Percentiles rank a stretch among this genome's conserved stretches.
Conservation (phyloP, 2,329 filamentous ascomycete species). For the Aspergillus fumigatus region DNA sequence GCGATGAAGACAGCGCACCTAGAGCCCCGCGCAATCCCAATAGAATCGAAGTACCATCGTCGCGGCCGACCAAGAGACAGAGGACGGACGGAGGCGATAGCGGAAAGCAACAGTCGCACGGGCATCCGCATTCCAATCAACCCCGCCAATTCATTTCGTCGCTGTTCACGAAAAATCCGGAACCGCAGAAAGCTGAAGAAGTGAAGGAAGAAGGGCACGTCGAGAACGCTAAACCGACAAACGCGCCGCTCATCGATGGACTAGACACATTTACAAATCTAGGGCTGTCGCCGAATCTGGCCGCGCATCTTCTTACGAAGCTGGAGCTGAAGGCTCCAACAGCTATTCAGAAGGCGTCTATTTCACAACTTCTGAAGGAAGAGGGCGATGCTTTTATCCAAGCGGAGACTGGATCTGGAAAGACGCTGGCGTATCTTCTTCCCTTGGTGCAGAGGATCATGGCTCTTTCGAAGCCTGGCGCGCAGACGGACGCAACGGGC, state of each 20-base stretch:
- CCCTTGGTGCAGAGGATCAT: constrained; percentile 88
- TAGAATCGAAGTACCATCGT: neutral
- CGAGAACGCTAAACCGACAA: constrained; percentile 65
- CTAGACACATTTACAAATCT: constrained; percentile 81
- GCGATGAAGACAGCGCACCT: constrained; percentile 8
- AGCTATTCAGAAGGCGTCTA: constrained; percentile 86
- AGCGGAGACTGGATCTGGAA: constrained; percentile 94
- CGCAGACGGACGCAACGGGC: constrained; percentile 24
- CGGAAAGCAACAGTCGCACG: constrained; percentile 11
- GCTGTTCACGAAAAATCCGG: constrained; percentile 85
- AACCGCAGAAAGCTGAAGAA: constrained; percentile 55
- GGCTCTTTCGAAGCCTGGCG: constrained; percentile 54
- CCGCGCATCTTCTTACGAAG: constrained; percentile 77
- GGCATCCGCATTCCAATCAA: constrained; percentile 35
- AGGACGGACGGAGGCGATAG: constrained; percentile 32
- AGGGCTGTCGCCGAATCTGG: constrained; percentile 74
- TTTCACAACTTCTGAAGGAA: constrained; percentile 72
- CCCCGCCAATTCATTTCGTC: constrained; percentile 74
- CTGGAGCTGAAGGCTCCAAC: constrained; percentile 87
- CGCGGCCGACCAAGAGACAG: constrained; percentile 39
- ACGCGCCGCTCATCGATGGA: constrained; percentile 81
- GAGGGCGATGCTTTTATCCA: constrained; percentile 93
- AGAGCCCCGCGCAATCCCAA: neutral
- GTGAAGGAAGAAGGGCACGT: constrained; percentile 33
- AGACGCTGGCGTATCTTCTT: constrained; percentile 91